Evolutionary conservation across 2,329 filamentous ascomycete genomes (phyloP), one percentile per base, ranked within the genome.

Genomic region (Alternaria gansuensis): DNA sequence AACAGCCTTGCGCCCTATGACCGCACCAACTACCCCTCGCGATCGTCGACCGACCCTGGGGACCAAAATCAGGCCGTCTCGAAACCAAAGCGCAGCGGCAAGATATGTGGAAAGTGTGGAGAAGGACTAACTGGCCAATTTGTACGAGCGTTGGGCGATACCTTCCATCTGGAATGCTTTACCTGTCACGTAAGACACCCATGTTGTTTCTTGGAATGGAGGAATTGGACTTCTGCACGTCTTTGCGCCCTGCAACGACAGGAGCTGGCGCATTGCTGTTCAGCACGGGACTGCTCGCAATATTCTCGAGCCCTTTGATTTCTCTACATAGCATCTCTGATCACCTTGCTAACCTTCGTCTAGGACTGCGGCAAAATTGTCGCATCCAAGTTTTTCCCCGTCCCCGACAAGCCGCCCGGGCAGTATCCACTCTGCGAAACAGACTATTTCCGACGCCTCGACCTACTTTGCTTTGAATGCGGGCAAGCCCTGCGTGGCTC

Each of bases 301-400:
- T 29, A n/a, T 33, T 34, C 14, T 52, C 17, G 31, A 17, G 44
- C 48, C n/a, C 33, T 2, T n/a, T n/a, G 13, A 36, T 24, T 34
- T 48, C 17, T 23, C 31, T 43, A 29, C 14, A n/a, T 49, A 11
- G 7, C 21, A 17, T n/a, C 5, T 43, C 21, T 31, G 17, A 50
- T 7, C 17, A 23, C 28, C 28, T 31, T 52, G 40, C 59, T 62
- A 45, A 51, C 55, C 28, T 57, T 61, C 43, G 9, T 29, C 13
- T 56, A 98, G 94, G 95, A 99, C 77, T 99, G 95, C 74, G 92
- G 91, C 67, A 90, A 97, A 78, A 96, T 98, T 60, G 95, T 99
- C 36, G 95, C 95, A 40, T 97, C 94, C 51, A 99, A 99, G 74
- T 99, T 99, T 85, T 99, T 99, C 79, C 95, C 95, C 1, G 91